A percentile compares a stretch with the other conserved stretches of the same genome.
phyloP scores from a whole-genome alignment of 371 early-diverging fungal species.

The Parasitella parasitica region DNA sequence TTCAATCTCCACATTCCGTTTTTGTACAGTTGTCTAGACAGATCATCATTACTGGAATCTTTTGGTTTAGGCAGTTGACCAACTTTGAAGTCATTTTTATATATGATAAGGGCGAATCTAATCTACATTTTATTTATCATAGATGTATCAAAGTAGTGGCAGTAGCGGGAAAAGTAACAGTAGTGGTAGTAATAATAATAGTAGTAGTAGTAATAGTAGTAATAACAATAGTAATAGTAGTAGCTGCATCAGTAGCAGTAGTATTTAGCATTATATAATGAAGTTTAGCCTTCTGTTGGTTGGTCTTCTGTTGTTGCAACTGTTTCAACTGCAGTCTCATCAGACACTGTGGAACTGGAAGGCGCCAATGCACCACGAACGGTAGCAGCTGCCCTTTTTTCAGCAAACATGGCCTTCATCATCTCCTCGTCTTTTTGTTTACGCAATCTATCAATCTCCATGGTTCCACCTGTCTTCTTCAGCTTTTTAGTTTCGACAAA shows the following conservation, averaged over 20 bases:
- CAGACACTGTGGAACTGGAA: neutral
- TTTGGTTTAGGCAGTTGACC: no score
- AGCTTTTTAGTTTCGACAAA: slow-evolving; percentile 67
- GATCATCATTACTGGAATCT: no score
- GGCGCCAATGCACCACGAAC: neutral
- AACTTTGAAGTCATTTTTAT: no score
- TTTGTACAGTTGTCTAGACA: no score
- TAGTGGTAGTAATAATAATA: no score
- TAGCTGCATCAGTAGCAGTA: neutral
- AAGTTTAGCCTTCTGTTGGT: no score
- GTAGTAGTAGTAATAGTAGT: neutral
- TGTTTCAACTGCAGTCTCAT: neutral
- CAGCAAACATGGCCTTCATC: slow-evolving; percentile 59
- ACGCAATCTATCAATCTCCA: slow-evolving; percentile 69
- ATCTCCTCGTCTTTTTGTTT: slow-evolving; percentile 64
- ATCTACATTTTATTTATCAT: no score
- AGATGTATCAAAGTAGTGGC: no score
- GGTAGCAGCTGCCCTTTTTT: slow-evolving; percentile 3
- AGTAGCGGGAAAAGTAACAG: no score
- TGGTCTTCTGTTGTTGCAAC: neutral
- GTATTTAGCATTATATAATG: neutral
- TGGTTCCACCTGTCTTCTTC: slow-evolving; percentile 73
- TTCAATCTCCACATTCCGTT: no score
- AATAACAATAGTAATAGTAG: neutral
- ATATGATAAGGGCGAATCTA: no score